phyloP scores from a whole-genome alignment of 2,329 filamentous ascomycete species.

The Hymenoscyphus occultus region DNA sequence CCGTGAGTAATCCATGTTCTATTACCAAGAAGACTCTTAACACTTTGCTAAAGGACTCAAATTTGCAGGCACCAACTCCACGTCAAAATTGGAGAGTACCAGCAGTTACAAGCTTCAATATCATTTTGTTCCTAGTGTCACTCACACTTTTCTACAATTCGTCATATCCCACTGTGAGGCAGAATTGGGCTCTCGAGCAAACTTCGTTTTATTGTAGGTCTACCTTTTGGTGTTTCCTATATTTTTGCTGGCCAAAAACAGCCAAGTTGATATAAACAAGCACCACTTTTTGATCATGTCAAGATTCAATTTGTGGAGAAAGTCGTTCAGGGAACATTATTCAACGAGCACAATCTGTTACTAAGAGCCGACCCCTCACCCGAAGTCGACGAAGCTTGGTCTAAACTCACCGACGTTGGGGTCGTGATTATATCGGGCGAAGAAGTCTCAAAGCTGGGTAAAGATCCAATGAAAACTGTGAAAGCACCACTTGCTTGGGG shows the following conservation, averaged over 20 bases:
- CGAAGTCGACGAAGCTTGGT: conserved; percentile 8
- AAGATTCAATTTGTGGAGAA: conserved; percentile 8
- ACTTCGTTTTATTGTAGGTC: conserved; percentile 7
- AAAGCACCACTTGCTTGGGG: conserved; percentile 9
- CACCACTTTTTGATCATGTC: conserved; percentile 7
- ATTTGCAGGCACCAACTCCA: neutral
- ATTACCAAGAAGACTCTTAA: neutral
- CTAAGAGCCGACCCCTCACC: conserved; percentile 4
- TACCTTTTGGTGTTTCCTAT: neutral
- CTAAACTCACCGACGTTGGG: conserved; percentile 7
- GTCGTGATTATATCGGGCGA: conserved; percentile 2
- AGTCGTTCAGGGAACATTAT: conserved; percentile 8
- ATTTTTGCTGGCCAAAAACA: neutral
- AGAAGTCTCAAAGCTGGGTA: conserved; percentile 4
- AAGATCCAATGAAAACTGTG: conserved; percentile 9
- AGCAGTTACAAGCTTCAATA: conserved; percentile 2
- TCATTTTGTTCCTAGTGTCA: conserved; percentile 1
- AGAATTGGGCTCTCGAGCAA: conserved; percentile 9
- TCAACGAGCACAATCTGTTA: conserved; percentile 8
- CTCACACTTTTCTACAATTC: conserved; percentile 2
- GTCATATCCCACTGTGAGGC: neutral
- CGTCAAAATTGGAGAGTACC: neutral
- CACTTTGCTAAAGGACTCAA: neutral
- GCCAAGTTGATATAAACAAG: neutral
- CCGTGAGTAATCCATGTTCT: neutral